Evolutionary conservation across 1,284 basidiomycete genomes (phyloP).

Genomic region (Chalciporus sp.): DNA sequence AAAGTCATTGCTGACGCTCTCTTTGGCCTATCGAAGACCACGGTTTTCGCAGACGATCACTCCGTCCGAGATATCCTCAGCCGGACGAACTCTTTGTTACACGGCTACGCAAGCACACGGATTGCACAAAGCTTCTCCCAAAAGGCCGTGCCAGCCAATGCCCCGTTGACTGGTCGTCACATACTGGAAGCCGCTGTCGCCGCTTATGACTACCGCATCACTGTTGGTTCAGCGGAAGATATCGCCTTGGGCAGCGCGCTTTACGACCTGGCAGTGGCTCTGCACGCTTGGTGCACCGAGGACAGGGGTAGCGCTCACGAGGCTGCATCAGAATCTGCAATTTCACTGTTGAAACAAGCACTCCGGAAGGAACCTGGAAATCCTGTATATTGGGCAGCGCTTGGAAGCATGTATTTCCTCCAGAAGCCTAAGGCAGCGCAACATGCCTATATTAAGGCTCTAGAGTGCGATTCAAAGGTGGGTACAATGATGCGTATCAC

Average conservation of each 20-base stretch:
- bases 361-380: conserved; percentile 77
- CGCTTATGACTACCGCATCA: conserved; percentile 74
- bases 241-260: conserved; percentile 62
- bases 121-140: conserved; percentile 45
- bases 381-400: conserved; percentile 78
- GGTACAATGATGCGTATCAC: conserved; percentile 16
- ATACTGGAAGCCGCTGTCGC: conserved; percentile 63
- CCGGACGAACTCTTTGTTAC: conserved; percentile 41
- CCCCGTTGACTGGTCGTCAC: conserved; percentile 39
- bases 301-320: conserved; percentile 35
- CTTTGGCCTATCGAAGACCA: conserved; percentile 59
- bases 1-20: conserved; percentile 85
- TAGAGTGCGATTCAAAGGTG: conserved; percentile 85
- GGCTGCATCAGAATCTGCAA: conserved; percentile 52
- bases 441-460: conserved; percentile 89
- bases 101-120: conserved; percentile 40
- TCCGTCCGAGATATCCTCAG: conserved; percentile 41
- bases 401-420: conserved; percentile 79
- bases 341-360: conserved; percentile 72
- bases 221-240: conserved; percentile 66
- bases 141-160: conserved; percentile 29
- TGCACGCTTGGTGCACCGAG: conserved; percentile 56
- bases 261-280: conserved; percentile 76
- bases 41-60: conserved; percentile 45
- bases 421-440: conserved; percentile 75